A percentile compares a stretch with the other conserved stretches of the same genome.
phyloP scores from a whole-genome alignment of 192 early-diverging fungal genomes.

The Coemansia sp. region DNA sequence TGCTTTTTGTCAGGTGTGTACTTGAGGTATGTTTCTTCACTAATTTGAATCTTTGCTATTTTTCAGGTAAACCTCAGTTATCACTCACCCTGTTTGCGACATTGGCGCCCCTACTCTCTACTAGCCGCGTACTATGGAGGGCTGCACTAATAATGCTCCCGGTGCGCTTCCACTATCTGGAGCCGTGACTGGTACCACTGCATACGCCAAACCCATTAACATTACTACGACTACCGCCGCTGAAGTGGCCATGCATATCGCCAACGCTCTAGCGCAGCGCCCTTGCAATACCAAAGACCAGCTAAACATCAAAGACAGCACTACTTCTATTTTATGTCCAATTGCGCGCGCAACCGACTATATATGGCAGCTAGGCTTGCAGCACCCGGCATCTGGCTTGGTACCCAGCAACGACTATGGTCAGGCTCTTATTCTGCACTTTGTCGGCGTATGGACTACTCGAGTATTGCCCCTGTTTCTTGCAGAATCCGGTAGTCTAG shows the following conservation, averaged over 20 bases:
- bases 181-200: background rate
- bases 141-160: constrained; percentile 1
- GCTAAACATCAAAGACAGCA: background rate
- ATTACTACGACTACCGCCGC: background rate
- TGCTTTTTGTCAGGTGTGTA: too few relatives aligned
- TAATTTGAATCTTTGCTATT: background rate
- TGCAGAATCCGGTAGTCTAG: background rate
- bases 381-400: constrained; percentile 18
- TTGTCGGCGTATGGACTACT: constrained; percentile 13
- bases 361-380: constrained; percentile 19
- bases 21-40: background rate
- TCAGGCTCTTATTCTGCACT: constrained; percentile 12
- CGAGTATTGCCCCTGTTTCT: constrained; percentile 7
- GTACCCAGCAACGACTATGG: constrained; percentile 20
- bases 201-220: background rate
- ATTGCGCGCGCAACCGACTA: constrained; percentile 11
- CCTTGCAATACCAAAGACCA: background rate
- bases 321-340: background rate
- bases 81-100: background rate
- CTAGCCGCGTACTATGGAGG: constrained; percentile 11
- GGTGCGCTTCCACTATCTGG: constrained; percentile 5
- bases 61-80: background rate
- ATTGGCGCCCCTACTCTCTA: background rate
- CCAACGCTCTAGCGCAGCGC: background rate
- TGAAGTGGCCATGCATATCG: background rate